Conservation (phyloP, 2,329 filamentous ascomycete genomes). For the Neurospora sp. region DNA sequence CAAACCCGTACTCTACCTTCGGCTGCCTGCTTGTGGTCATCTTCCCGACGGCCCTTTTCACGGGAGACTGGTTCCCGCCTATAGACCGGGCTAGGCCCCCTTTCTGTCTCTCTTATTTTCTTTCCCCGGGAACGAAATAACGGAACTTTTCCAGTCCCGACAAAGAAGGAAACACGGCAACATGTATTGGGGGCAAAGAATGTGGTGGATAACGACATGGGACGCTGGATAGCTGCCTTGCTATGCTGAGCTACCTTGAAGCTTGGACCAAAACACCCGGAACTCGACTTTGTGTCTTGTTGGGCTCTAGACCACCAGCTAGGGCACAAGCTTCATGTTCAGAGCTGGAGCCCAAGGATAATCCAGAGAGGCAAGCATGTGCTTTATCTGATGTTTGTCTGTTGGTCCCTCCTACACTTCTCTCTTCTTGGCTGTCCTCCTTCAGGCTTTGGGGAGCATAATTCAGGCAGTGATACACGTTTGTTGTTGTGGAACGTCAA, state of each 20-base stretch:
- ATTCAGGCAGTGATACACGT: background rate
- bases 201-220: background rate
- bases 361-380: background rate
- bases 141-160: background rate
- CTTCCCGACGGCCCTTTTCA: background rate
- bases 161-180: background rate
- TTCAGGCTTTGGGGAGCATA: background rate
- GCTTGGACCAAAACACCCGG: background rate
- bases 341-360: background rate
- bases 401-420: background rate
- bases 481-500: background rate
- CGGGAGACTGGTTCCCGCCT: background rate
- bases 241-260: background rate
- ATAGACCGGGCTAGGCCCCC: background rate
- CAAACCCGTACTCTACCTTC: background rate
- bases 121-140: background rate
- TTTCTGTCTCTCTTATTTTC: background rate
- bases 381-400: background rate
- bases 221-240: background rate
- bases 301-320: background rate
- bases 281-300: background rate
- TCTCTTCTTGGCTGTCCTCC: background rate
- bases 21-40: background rate
- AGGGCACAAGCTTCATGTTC: background rate
- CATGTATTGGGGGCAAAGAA: background rate